phyloP scores from a whole-genome alignment of 257 asterid genomes.

The Nicotiana tomentosiformis region DNA sequence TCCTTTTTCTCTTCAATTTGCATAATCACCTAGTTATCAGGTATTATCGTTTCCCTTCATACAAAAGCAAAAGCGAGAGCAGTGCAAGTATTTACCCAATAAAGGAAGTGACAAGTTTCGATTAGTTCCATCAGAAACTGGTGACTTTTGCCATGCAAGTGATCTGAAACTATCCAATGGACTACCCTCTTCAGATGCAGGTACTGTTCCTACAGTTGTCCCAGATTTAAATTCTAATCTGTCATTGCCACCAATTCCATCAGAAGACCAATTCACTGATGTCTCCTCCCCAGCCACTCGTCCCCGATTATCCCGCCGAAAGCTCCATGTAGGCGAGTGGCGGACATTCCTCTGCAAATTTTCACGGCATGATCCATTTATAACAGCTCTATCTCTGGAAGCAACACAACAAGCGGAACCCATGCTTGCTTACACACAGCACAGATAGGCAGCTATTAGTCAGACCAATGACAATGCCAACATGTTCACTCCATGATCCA shows the following conservation, averaged over 20 bases:
- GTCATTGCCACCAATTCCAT: constrained; percentile 40
- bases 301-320: constrained; percentile 95
- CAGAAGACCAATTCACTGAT: constrained; percentile 47
- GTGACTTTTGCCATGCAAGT: constrained; percentile 66
- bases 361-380: constrained; percentile 54
- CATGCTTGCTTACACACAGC: constrained; percentile 49
- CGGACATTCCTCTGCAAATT: constrained; percentile 53
- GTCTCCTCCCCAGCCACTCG: constrained; percentile 87
- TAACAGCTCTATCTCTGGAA: constrained; percentile 57
- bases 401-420: constrained; percentile 98
- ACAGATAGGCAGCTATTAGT: constrained; percentile 10
- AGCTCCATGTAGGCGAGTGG: constrained; percentile 90
- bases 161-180: constrained; percentile 66
- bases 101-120: constrained; percentile 42
- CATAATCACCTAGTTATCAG: background rate
- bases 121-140: constrained; percentile 56
- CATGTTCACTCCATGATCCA: constrained; percentile 12
- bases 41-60: background rate
- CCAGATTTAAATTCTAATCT: constrained; percentile 51
- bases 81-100: constrained; percentile 46
- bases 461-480: constrained; percentile 9
- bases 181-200: constrained; percentile 81
- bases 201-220: constrained; percentile 47
- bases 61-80: background rate
- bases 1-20: background rate